These are phyloP conservation scores for Aphanocladium album DNA, from an alignment of 2,329 filamentous ascomycete genomes.

Conservation along the genomic window DNA sequence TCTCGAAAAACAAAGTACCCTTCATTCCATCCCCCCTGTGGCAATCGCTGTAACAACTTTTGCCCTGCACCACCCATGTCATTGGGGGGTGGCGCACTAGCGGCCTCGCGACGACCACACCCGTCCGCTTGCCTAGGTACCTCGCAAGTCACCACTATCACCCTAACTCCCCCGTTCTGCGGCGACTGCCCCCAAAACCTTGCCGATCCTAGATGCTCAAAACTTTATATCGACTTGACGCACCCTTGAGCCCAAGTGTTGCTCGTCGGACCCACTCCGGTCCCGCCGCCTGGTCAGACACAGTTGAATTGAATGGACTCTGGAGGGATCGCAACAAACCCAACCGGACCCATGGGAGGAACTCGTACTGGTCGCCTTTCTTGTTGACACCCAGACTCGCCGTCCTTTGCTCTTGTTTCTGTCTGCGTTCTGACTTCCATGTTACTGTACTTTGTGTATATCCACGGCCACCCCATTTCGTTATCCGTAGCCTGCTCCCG, in stretches of 20 bases:
- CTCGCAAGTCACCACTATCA: constrained; percentile 22
- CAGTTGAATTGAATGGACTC: constrained; percentile 34
- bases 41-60: background rate
- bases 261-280: constrained; percentile 31
- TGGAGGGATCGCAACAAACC: constrained; percentile 32
- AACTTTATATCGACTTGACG: constrained; percentile 29
- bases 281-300: constrained; percentile 36
- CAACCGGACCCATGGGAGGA: no score
- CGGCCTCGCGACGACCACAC: no score
- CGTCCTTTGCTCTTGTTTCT: no score
- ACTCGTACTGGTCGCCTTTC: no score
- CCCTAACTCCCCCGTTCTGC: background rate
- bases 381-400: no score
- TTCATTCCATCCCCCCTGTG: background rate
- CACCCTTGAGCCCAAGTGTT: constrained; percentile 28
- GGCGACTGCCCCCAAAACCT: background rate
- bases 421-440: no score
- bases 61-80: constrained; percentile 24
- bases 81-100: constrained; percentile 31
- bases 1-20: no score
- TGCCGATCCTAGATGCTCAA: constrained; percentile 13
- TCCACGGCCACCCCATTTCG: no score
- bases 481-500: no score
- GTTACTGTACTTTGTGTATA: no score
- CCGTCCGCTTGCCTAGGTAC: constrained; percentile 21